Evolutionary conservation across 495 filamentous ascomycete species (phyloP).

Genomic region (Oidiodendron maius): DNA sequence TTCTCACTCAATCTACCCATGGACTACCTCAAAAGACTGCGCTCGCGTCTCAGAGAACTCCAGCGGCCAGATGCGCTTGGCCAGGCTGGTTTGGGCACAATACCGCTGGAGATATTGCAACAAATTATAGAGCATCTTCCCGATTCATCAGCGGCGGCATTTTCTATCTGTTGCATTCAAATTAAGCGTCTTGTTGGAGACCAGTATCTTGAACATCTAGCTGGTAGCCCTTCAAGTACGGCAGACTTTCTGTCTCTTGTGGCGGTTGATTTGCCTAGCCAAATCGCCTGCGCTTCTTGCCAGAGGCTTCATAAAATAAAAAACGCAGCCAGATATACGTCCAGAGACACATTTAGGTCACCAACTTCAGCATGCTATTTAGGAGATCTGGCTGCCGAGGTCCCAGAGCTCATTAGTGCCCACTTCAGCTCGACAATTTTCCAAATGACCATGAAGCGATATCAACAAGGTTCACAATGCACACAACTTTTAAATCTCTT

Average conservation of each 20-base stretch:
- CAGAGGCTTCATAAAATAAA: conserved; percentile 4
- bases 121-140: conserved; percentile 9
- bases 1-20: too few relatives aligned
- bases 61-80: conserved; percentile 3
- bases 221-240: neutral
- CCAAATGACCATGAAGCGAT: conserved; percentile 6
- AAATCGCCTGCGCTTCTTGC: conserved; percentile 4
- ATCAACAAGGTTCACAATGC: neutral
- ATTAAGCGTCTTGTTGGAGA: conserved; percentile 3
- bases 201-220: neutral
- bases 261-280: conserved; percentile 8
- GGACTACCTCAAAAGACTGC: conserved; percentile 6
- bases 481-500: conserved; percentile 4
- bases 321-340: conserved; percentile 4
- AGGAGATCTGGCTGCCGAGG: neutral
- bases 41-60: neutral
- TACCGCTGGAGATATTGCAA: conserved; percentile 1
- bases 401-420: neutral
- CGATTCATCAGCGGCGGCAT: conserved; percentile 3
- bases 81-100: neutral
- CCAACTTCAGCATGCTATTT: neutral
- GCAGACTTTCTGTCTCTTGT: conserved; percentile 1
- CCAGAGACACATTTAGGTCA: neutral
- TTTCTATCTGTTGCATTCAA: conserved; percentile 6
- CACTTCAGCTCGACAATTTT: conserved; percentile 1